Evolutionary conservation across 257 asterid genomes (phyloP), one percentile per base, ranked within the genome.

Genomic region (Coffea canephora): DNA sequence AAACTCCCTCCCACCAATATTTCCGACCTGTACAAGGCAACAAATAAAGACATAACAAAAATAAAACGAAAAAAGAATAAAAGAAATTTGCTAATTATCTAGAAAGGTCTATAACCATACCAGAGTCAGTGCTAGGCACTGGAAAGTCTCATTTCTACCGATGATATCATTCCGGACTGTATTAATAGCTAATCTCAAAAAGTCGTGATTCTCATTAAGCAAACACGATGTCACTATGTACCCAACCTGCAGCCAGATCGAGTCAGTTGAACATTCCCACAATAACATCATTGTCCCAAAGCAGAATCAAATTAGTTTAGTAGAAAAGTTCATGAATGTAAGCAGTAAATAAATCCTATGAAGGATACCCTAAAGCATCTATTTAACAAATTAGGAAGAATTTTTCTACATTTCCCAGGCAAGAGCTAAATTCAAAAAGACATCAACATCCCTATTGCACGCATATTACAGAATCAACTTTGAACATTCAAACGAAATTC

Each of bases 131-230:
- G 99, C 98, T 55, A 96, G 97, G 82, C 99, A 96, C 86, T 96
- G 99, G 85, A 92, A 96, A 78, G 99, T 96, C 88, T 96, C 99
- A 77, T 96, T 96, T 77, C 98, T 97, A 49, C 99, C 99, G 74
- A 96, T 91, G 84, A 96, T 96, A 83, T 96, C 99, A 84, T 94
- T 96, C 83, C 98, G 97, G 73, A 96, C 98, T 4, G 97, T 83
- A 87, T 96, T 96, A 85, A 96, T 96, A 83, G 99, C 99, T 79
- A 96, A 83, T 86, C 99, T 93, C 83, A 96, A 82, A 81, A 96
- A 96, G 87, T 94, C 98, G 79, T 96, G 99, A 88, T 96, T 92
- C 92, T 96, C 99, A 34, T 96, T 96, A 86, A 96, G 97, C 85
- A 96, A 91, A 82, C 92, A 91, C 74, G 99, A 86, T 68, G 99